Evolutionary conservation across 2,329 filamentous ascomycete species (phyloP).

Genomic region (Alternaria sp.): DNA sequence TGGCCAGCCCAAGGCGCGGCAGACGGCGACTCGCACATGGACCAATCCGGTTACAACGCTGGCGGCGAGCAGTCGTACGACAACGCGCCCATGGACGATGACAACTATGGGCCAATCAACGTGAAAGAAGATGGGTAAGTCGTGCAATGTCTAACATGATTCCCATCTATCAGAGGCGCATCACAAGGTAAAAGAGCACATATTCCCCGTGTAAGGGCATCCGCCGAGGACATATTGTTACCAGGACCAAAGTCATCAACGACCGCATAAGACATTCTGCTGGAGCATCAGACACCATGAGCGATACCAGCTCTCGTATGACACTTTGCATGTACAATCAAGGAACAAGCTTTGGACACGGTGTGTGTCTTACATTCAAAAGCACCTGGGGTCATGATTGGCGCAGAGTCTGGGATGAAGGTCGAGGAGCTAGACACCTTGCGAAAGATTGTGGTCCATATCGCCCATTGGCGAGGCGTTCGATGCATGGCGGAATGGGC

Average conservation of each 20-base stretch:
- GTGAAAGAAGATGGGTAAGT: conserved; percentile 94
- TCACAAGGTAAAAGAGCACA: conserved; percentile 27
- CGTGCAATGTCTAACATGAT: conserved; percentile 12
- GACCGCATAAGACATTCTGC: not conserved
- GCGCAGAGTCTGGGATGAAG: conserved; percentile 13
- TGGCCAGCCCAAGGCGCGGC: conserved; percentile 26
- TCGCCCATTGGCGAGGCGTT: conserved; percentile 26
- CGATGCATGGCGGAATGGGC: conserved; percentile 31
- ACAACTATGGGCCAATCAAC: conserved; percentile 63
- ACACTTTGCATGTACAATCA: conserved; percentile 3
- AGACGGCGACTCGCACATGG: conserved; percentile 41
- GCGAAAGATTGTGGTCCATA: conserved; percentile 19
- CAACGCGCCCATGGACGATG: conserved; percentile 44
- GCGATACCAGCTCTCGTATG: not conserved
- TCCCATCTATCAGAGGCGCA: conserved; percentile 22
- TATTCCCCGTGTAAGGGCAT: not conserved
- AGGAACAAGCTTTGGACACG: not conserved
- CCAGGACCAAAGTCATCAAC: not conserved
- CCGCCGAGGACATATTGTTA: not conserved
- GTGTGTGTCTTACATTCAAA: conserved; percentile 4
- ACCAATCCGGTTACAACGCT: conserved; percentile 35
- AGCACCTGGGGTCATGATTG: conserved; percentile 9
- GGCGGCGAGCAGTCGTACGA: conserved; percentile 41
- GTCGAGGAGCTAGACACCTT: conserved; percentile 19
- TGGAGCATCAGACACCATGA: conserved; percentile 3